phyloP scores from a whole-genome alignment of 129 eudicot genomes.

The Chrysanthemum seticuspe region DNA sequence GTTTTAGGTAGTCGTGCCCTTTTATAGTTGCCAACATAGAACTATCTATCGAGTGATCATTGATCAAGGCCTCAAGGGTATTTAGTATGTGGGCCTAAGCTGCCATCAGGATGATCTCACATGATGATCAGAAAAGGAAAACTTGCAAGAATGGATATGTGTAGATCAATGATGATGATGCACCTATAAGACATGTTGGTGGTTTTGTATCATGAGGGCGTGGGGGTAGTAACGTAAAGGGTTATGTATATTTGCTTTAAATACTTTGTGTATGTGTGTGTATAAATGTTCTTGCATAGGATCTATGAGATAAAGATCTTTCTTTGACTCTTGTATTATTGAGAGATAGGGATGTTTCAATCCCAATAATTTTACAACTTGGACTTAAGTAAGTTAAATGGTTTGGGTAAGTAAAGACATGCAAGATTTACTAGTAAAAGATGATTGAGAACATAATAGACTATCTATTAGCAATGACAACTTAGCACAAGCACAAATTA shows the following conservation, averaged over 20 bases:
- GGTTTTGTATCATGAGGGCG: constrained; percentile 10
- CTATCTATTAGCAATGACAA: no score
- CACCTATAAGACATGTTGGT: background rate
- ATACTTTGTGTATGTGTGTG: background rate
- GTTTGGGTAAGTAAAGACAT: no score
- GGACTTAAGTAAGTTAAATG: no score
- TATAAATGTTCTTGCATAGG: background rate
- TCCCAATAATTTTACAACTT: no score
- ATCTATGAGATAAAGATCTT: background rate
- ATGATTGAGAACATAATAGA: no score
- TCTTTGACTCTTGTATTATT: constrained; percentile 11
- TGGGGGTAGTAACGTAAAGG: constrained; percentile 11
- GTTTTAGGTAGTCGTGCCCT: constrained; percentile 17
- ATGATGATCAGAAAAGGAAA: background rate
- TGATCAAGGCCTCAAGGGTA: no score
- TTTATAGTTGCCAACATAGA: constrained; percentile 3
- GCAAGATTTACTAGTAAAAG: background rate
- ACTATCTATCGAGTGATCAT: no score
- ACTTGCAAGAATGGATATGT: constrained; percentile 2
- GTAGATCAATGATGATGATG: background rate
- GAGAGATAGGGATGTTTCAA: background rate
- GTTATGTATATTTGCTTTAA: background rate
- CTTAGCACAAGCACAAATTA: no score
- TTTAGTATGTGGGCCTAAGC: background rate
- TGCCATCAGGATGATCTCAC: constrained; percentile 10